These are phyloP conservation scores for Sporothrix mexicana DNA, from an alignment of 2,329 filamentous ascomycete species.

Conservation along the genomic window DNA sequence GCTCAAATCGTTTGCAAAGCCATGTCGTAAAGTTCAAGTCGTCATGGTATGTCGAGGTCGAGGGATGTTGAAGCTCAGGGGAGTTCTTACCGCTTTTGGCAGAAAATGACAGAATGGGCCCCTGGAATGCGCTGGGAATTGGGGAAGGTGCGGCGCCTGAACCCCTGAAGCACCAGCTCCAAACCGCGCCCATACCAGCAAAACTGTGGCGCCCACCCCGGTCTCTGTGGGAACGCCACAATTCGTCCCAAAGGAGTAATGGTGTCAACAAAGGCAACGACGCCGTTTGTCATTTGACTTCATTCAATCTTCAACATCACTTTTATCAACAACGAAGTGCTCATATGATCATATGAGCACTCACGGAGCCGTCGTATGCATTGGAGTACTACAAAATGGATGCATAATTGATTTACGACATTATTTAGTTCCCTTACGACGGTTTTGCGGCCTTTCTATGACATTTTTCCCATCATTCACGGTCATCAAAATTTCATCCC, in stretches of 20 bases:
- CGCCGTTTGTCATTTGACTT: neutral
- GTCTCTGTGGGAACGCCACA: conserved; percentile 40
- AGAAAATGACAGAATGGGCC: conserved; percentile 14
- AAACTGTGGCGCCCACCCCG: conserved; percentile 12
- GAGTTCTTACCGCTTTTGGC: conserved; percentile 33
- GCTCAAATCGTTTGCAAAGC: neutral
- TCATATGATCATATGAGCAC: neutral
- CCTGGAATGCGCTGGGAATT: conserved; percentile 9
- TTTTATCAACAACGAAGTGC: neutral
- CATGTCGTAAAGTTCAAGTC: conserved; percentile 3
- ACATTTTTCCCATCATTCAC: neutral
- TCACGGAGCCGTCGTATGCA: neutral
- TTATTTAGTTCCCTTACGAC: neutral
- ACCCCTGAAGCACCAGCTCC: neutral
- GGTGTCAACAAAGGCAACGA: conserved; percentile 42
- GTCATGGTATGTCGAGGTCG: neutral
- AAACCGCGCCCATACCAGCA: neutral
- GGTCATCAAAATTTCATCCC: neutral
- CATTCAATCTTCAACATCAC: too few species aligned
- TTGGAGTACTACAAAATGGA: conserved; percentile 3
- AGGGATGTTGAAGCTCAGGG: neutral
- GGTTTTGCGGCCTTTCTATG: neutral
- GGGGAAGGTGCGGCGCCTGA: neutral
- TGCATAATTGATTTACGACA: neutral
- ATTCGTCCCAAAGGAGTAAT: conserved; percentile 40